Base-by-base conservation (phyloP, 1,284 basidiomycete species). In the Apiotrichum mycotoxinovorans region DNA sequence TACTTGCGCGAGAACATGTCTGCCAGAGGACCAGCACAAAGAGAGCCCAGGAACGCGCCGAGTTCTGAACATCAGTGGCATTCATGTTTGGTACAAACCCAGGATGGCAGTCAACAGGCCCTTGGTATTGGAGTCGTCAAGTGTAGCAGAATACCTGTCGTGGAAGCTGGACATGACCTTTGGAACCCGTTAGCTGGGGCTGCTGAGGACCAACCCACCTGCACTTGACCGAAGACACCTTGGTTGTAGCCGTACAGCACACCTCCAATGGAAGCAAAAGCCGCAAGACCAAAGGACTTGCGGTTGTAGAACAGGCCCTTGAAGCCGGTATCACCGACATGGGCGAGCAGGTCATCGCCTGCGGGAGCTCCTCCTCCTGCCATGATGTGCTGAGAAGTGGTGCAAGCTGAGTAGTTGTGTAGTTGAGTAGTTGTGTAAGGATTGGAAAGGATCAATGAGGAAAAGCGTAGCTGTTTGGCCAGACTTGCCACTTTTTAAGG, bases 171-270 rank as follows among this genome's bases (percentile, higher is more conserved):
- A 47, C 70, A 74, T 74, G 46, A 76, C 75, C 30, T 30, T 7
- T 5, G 30, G n/a, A n/a, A n/a, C n/a, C n/a, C n/a, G n/a, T n/a
- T n/a, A n/a, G n/a, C n/a, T n/a, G n/a, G n/a, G n/a, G n/a, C n/a
- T n/a, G n/a, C n/a, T n/a, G n/a, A n/a, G n/a, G n/a, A n/a, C n/a
- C n/a, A 12, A 30, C 30, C 30, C 12, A 30, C 30, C 53, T 76
- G 75, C 11, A 76, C 75, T 56, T 68, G 67, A 45, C 68, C 66
- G 52, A 75, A 75, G 20, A 75, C 73, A 66, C 72, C 73, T 57
- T 70, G 56, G 42, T 50, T 45, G 64, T 73, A 75, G 18, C 73
- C 73, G 60, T 75, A 75, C 3, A 77, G 59, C 3, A 77, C 73
- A 64, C 73, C 74, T 27, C 75, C 75, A n/a, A 74, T 54, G 1